Evolutionary conservation across 2,329 filamentous ascomycete genomes (phyloP).

Genomic region (Penicillium hesseltinei): DNA sequence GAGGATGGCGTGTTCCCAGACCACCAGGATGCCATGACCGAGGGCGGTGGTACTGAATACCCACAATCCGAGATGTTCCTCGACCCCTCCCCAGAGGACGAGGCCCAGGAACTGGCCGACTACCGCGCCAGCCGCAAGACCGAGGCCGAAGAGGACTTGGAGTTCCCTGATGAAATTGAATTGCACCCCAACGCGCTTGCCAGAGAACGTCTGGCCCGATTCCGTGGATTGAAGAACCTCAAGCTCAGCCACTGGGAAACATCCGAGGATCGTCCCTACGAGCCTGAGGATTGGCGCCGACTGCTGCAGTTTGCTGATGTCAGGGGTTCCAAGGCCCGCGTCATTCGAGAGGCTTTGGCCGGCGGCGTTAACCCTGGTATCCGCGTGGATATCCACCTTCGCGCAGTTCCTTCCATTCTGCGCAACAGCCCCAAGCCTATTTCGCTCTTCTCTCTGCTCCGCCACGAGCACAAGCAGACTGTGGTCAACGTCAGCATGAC

Average conservation of each 20-base stretch:
- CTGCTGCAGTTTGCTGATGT: conserved; percentile 88
- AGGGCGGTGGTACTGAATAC: conserved; percentile 81
- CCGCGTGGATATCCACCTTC: conserved; percentile 75
- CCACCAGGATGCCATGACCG: conserved; percentile 60
- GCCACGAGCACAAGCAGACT: conserved; percentile 93
- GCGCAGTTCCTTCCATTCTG: conserved; percentile 55
- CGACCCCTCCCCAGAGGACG: conserved; percentile 75
- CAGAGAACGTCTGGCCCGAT: conserved; percentile 78
- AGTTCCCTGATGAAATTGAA: conserved; percentile 97
- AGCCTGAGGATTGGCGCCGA: conserved; percentile 86
- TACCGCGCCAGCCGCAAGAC: conserved; percentile 75
- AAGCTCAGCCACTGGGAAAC: conserved; percentile 86
- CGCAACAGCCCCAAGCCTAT: conserved; percentile 58
- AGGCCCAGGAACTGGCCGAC: conserved; percentile 74
- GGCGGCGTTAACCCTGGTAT: conserved; percentile 84
- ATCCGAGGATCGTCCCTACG: conserved; percentile 78
- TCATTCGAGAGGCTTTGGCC: conserved; percentile 77
- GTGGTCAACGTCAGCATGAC: conserved; percentile 87
- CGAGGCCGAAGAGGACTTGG: conserved; percentile 84
- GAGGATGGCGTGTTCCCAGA: conserved; percentile 74
- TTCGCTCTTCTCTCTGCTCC: conserved; percentile 79
- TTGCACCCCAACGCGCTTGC: conserved; percentile 83
- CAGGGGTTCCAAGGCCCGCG: conserved; percentile 73
- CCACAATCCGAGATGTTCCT: conserved; percentile 91
- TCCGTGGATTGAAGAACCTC: conserved; percentile 88